Evolutionary conservation across 139 green algal genomes (phyloP).

Genomic region (Closterium sp.): DNA sequence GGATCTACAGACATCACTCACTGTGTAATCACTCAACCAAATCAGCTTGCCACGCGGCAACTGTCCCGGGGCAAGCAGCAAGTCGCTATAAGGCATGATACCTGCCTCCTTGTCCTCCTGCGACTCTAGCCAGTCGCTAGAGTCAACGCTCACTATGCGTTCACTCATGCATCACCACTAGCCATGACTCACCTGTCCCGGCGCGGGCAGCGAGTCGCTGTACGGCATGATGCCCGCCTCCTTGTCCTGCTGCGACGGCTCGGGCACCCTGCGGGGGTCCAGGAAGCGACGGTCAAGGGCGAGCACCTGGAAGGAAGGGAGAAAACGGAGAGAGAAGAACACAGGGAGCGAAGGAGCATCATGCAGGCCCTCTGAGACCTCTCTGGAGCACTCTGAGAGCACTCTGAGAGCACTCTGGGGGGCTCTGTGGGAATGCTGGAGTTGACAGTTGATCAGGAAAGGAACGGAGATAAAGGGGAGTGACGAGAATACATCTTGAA

Average conservation of each 20-base stretch:
- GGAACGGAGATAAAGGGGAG: too few species aligned
- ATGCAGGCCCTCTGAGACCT: too few species aligned
- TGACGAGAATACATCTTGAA: too few species aligned
- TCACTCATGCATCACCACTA: too few species aligned
- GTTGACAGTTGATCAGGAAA: too few species aligned
- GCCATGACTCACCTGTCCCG: slow-evolving; percentile 9
- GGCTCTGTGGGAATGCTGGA: too few species aligned
- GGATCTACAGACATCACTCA: too few species aligned
- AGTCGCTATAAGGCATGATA: not conserved
- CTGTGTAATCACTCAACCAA: not conserved
- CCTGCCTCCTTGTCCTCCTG: not conserved
- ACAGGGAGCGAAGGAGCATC: too few species aligned
- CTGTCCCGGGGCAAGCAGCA: not conserved
- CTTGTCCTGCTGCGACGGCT: slow-evolving; percentile 68
- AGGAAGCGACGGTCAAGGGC: slow-evolving; percentile 83
- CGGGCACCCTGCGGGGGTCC: slow-evolving; percentile 79
- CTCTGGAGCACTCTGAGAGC: too few species aligned
- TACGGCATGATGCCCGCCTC: slow-evolving; percentile 88
- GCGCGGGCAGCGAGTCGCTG: slow-evolving; percentile 66
- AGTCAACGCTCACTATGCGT: too few species aligned
- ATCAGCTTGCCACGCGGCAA: not conserved
- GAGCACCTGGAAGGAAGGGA: slow-evolving; percentile 68
- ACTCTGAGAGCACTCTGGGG: too few species aligned
- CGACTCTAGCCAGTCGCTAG: too few species aligned
- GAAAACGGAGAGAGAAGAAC: not conserved